A percentile compares a stretch with the other conserved stretches of the same genome.
phyloP scores from a whole-genome alignment of 148 eudicot genomes.

The Vaccinium corymbosum region DNA sequence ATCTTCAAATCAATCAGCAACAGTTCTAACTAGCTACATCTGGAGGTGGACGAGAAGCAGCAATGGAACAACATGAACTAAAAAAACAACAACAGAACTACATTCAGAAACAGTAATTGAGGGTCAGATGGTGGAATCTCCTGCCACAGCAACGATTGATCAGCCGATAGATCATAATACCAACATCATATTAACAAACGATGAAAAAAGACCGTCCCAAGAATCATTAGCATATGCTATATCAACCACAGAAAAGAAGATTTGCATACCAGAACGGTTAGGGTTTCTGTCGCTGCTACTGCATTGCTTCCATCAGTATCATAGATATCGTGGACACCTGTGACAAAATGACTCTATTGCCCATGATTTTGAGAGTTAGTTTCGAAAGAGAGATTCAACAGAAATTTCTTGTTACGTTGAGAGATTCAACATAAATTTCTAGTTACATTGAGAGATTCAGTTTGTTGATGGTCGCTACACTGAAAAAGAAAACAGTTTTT shows the following conservation, averaged over 20 bases:
- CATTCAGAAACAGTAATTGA: background rate
- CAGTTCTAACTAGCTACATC: background rate
- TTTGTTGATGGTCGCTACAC: background rate
- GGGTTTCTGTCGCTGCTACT: conserved; percentile 82
- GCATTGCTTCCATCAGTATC: conserved; percentile 92
- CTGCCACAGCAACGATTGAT: background rate
- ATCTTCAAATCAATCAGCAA: background rate
- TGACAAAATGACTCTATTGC: too few species aligned
- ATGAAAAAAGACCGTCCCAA: background rate
- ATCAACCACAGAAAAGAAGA: background rate
- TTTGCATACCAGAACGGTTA: conserved; percentile 81
- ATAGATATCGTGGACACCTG: conserved; percentile 88
- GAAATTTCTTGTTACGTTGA: background rate
- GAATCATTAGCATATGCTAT: background rate
- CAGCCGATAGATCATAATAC: background rate
- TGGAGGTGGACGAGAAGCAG: background rate
- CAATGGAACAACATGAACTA: background rate
- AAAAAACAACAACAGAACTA: background rate
- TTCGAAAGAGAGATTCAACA: background rate
- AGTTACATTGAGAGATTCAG: background rate
- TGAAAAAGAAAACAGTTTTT: background rate
- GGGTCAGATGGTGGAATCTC: background rate
- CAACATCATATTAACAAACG: background rate
- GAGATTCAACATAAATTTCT: background rate
- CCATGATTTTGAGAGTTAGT: background rate